Conservation (phyloP, 169 alveolate genomes). For the Pseudocohnilembus persalinus region DNA sequence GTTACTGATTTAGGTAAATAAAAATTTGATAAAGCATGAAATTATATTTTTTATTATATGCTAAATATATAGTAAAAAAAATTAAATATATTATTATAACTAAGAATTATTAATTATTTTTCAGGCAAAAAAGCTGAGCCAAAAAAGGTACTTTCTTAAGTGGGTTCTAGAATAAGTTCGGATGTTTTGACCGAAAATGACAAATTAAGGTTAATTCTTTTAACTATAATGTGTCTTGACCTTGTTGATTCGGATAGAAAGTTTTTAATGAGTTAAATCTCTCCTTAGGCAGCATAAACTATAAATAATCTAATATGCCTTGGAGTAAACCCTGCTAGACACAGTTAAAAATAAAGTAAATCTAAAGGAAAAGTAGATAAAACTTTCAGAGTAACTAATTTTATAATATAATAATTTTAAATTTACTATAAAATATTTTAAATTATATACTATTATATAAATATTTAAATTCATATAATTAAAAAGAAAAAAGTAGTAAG, state of each 20-base stretch:
- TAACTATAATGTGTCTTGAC: slow-evolving; percentile 25
- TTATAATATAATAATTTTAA: too few species aligned
- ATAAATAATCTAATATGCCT: slow-evolving; percentile 23
- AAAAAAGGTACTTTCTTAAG: background rate
- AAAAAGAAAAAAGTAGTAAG: slow-evolving; percentile 34
- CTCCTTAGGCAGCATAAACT: slow-evolving; percentile 10
- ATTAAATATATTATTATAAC: too few species aligned
- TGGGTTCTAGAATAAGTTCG: slow-evolving; percentile 19
- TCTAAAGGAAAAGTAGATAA: background rate
- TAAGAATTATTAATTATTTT: too few species aligned
- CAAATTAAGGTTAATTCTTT: slow-evolving; percentile 37
- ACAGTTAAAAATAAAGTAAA: slow-evolving; percentile 1
- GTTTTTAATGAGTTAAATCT: slow-evolving; percentile 14
- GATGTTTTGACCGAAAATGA: slow-evolving; percentile 34
- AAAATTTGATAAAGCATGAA: slow-evolving; percentile 3
- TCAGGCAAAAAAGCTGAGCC: background rate
- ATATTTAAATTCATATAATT: too few species aligned
- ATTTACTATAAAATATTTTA: too few species aligned
- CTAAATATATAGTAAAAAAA: too few species aligned
- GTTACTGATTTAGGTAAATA: slow-evolving; percentile 35
- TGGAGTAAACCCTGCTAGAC: slow-evolving; percentile 36
- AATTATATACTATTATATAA: too few species aligned
- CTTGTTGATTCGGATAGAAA: slow-evolving; percentile 38
- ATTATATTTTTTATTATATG: too few species aligned
- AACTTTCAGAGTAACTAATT: background rate